Percentiles rank a stretch among this genome's conserved stretches.
Conservation (phyloP, 352 stramenopile genomes). For the Thalassiosira ordinaria region DNA sequence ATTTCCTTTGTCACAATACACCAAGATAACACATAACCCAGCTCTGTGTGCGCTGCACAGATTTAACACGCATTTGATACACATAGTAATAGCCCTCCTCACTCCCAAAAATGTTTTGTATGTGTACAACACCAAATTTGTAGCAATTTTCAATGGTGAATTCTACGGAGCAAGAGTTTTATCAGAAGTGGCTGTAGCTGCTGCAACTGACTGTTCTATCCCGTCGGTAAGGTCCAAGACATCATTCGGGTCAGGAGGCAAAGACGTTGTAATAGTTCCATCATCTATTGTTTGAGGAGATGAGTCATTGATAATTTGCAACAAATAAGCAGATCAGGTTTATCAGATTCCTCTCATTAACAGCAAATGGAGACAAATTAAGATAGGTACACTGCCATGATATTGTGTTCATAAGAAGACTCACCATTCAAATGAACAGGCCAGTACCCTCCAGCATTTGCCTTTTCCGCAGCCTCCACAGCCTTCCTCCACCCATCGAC, state of each 20-base stretch:
- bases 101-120: too few relatives aligned
- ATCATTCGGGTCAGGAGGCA: constrained; percentile 40
- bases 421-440: constrained; percentile 66
- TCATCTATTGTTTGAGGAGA: constrained; percentile 24
- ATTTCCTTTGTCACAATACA: too few relatives aligned
- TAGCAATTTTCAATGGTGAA: too few relatives aligned
- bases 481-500: constrained; percentile 63
- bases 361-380: too few relatives aligned
- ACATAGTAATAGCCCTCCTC: too few relatives aligned
- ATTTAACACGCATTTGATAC: too few relatives aligned
- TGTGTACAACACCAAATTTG: too few relatives aligned
- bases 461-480: constrained; percentile 54
- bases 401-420: constrained; percentile 22
- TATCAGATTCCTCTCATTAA: too few relatives aligned
- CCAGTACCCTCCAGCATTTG: constrained; percentile 60
- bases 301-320: too few relatives aligned
- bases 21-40: too few relatives aligned
- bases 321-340: neutral
- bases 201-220: constrained; percentile 44
- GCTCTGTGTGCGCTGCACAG: too few relatives aligned
- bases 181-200: neutral
- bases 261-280: constrained; percentile 40
- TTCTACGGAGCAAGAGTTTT: constrained; percentile 2
- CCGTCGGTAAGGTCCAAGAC: constrained; percentile 41
- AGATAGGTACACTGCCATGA: too few relatives aligned